Conservation (phyloP, 2,329 filamentous ascomycete species). For the Anisogramma anomala region DNA sequence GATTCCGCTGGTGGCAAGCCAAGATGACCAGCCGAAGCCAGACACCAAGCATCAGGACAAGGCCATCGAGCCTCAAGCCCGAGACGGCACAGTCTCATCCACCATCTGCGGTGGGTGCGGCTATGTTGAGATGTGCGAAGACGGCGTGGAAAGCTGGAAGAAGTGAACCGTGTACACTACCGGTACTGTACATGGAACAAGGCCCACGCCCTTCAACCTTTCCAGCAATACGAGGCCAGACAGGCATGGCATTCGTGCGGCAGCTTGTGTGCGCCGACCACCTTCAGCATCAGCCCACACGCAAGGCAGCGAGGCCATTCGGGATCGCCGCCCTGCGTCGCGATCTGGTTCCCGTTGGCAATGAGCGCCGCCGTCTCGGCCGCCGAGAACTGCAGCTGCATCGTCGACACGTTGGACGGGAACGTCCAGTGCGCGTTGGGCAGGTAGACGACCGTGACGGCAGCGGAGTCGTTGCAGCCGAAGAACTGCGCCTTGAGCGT, state of each 20-base stretch:
- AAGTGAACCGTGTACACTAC: no score
- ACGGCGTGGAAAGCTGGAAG: no score
- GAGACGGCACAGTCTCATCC: no score
- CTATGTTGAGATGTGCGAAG: no score
- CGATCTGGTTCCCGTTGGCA: slow-evolving; percentile 28
- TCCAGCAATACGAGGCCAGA: slow-evolving; percentile 27
- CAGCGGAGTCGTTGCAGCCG: slow-evolving; percentile 27
- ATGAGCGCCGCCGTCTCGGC: slow-evolving; percentile 27
- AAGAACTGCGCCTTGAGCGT: slow-evolving; percentile 28
- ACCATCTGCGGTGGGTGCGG: no score
- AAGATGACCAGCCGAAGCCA: no score
- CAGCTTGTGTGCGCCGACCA: slow-evolving; percentile 18
- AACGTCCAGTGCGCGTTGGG: slow-evolving; percentile 31
- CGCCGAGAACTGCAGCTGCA: slow-evolving; percentile 24
- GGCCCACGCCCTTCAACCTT: no score
- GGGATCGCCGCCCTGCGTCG: slow-evolving; percentile 24
- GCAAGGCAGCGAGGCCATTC: slow-evolving; percentile 30
- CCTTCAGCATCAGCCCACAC: slow-evolving; percentile 27
- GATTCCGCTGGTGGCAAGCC: no score
- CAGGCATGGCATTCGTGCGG: slow-evolving; percentile 24
- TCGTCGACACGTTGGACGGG: slow-evolving; percentile 22
- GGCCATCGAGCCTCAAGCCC: no score
- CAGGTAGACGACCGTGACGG: slow-evolving; percentile 27
- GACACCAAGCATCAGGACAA: no score
- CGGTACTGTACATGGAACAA: no score